A percentile compares a stretch with the other conserved stretches of the same genome.
Conservation (phyloP, 805 yeast genomes). For the Monosporozyma yasuniensis region DNA sequence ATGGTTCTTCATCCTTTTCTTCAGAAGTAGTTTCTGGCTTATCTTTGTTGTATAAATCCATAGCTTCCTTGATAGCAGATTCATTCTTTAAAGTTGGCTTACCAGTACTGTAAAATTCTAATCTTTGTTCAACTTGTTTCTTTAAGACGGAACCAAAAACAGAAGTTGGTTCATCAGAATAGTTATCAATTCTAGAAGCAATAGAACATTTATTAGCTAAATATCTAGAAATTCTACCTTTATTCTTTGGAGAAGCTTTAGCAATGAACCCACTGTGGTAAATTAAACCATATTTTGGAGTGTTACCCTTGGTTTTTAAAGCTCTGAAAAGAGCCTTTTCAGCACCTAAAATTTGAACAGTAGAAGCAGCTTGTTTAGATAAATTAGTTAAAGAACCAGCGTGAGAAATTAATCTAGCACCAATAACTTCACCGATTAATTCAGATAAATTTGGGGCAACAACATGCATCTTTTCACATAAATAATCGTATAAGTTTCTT, state of each 20-base stretch:
- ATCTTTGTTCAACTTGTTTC: conserved; percentile 96
- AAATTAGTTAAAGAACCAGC: conserved; percentile 96
- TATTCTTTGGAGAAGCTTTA: conserved; percentile 89
- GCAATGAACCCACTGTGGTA: conserved; percentile 94
- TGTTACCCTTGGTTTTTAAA: conserved; percentile 90
- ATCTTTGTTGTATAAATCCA: conserved; percentile 49
- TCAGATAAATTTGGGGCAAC: conserved; percentile 97
- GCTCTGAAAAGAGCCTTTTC: conserved; percentile 96
- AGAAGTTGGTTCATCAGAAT: conserved; percentile 86
- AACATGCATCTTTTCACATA: conserved; percentile 91
- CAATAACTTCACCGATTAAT: conserved; percentile 96
- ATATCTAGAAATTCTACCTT: conserved; percentile 98
- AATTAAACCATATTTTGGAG: conserved; percentile 92
- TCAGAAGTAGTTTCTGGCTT: conserved; percentile 37
- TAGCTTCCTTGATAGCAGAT: conserved; percentile 88
- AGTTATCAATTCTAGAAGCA: conserved; percentile 97
- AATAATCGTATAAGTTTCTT: conserved; percentile 69
- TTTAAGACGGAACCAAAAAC: conserved; percentile 85
- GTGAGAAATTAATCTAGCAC: conserved; percentile 96
- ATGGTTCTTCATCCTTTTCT: conserved; percentile 24
- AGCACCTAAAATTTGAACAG: conserved; percentile 96
- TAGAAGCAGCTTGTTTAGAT: conserved; percentile 97
- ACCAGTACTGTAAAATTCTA: conserved; percentile 92
- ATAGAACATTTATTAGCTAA: conserved; percentile 98
- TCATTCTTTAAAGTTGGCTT: conserved; percentile 93